Base-by-base conservation (phyloP, 148 eudicot species). In the Rhododendron ovatum region DNA sequence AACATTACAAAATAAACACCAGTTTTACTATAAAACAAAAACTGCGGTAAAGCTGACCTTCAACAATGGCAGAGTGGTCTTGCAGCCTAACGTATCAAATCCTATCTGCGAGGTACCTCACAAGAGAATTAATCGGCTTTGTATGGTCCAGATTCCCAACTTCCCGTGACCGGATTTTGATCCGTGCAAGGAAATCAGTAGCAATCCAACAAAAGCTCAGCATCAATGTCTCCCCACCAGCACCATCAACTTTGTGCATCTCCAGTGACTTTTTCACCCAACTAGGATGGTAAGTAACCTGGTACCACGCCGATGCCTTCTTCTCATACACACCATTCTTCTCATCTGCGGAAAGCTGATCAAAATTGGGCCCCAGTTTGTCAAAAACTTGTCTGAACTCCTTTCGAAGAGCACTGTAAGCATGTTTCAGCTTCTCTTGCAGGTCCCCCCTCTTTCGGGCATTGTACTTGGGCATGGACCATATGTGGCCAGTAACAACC, bases 251-350 rank as follows among this genome's bases (percentile, higher is more conserved):
- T 51, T 84, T 90, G 85, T 87, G 96, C 89, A 92, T 37, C 86
- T 90, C 91, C 88, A 82, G 47, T 7, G 92, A 90, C 86, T 69
- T 86, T 35, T 88, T 87, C 61, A 94, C 88, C 94, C 95, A 93
- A 20, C 75, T 15, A 43, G 93, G 88, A 78, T 92, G 95, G 84
- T 96, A 96, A 9, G 94, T 96, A 24, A 95, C 94, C 86, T 88
- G 95, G 85, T 96, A 96, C 99, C 99, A 96, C 0, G 99, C 99
- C 0, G 98, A 96, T 5, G 99, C 99, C 91, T 95, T 96, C 83
- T 81, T 88, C 81, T 96, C 99, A 63, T 93, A 96, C 63, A 88
- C 14, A 1, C 8, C 50, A 71, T 91, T 94, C 88, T 89, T 96
- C 85, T 96, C 95, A 41, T 93, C 94, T 20, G 86, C 91, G 3